phyloP scores from a whole-genome alignment of 169 alveolate genomes.

The Eimeria necatrix region DNA sequence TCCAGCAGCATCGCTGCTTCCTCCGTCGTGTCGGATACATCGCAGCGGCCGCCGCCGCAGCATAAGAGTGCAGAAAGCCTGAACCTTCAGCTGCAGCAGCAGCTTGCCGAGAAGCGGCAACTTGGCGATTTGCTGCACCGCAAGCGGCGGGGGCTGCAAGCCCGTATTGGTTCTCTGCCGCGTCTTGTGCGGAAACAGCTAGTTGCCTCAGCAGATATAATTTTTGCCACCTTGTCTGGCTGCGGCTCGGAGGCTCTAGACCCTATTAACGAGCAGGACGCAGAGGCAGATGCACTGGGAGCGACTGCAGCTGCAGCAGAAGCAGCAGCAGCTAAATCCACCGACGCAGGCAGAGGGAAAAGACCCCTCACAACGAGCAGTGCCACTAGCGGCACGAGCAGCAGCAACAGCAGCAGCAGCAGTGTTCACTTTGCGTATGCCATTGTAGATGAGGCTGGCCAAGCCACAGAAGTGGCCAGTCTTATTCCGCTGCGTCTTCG shows the following conservation, averaged over 20 bases:
- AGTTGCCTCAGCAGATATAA: background rate
- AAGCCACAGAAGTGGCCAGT: conserved; percentile 89
- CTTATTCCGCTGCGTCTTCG: conserved; percentile 72
- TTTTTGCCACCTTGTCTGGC: conserved; percentile 23
- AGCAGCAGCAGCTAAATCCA: background rate
- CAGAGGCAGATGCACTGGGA: background rate
- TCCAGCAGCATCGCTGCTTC: conserved; percentile 9
- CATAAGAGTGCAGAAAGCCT: background rate
- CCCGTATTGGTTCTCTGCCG: background rate
- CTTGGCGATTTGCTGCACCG: conserved; percentile 46
- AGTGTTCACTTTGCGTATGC: conserved; percentile 72
- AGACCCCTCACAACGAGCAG: background rate
- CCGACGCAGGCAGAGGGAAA: background rate
- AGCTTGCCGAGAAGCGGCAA: conserved; percentile 10
- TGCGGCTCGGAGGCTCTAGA: conserved; percentile 23
- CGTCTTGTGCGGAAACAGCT: background rate
- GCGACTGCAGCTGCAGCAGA: conserved; percentile 21
- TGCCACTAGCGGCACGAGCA: too few species aligned
- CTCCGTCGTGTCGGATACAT: background rate
- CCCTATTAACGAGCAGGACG: background rate
- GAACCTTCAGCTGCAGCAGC: background rate
- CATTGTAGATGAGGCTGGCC: conserved; percentile 94
- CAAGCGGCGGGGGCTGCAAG: background rate
- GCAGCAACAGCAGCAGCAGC: background rate
- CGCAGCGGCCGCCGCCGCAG: background rate